Evolutionary conservation across 345 rosid genomes (phyloP).

Genomic region (Eucalyptus cloeziana): DNA sequence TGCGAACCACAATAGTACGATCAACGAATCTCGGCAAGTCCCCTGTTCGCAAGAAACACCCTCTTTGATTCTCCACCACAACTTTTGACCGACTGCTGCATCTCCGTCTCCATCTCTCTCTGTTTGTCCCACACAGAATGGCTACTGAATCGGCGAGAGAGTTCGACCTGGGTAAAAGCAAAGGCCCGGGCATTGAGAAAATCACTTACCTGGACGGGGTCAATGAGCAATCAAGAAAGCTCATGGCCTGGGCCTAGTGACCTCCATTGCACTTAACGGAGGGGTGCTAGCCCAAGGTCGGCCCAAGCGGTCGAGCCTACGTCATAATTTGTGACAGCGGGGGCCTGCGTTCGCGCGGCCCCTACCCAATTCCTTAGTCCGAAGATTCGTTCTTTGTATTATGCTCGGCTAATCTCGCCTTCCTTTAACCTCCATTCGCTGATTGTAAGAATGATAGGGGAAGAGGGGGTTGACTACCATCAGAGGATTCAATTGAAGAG

Average conservation of each 20-base stretch:
- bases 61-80: neutral
- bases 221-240: neutral
- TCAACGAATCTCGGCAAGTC: neutral
- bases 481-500: too few species aligned
- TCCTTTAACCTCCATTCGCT: neutral
- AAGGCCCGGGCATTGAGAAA: fast-evolving
- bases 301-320: neutral
- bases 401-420: too few species aligned
- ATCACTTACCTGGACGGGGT: neutral
- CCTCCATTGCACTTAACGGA: neutral
- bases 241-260: neutral
- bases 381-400: too few species aligned
- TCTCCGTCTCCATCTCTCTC: neutral
- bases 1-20: neutral
- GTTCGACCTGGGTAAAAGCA: fast-evolving
- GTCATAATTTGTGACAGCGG: neutral
- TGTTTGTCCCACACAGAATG: neutral
- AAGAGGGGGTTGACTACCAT: neutral
- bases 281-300: neutral
- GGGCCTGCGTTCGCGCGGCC: neutral
- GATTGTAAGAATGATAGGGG: neutral
- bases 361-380: neutral
- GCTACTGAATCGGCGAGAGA: neutral
- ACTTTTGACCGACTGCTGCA: neutral
- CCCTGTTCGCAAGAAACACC: neutral